Evolutionary conservation across 495 filamentous ascomycete species (phyloP).

Genomic region (Cairneyella variabilis): DNA sequence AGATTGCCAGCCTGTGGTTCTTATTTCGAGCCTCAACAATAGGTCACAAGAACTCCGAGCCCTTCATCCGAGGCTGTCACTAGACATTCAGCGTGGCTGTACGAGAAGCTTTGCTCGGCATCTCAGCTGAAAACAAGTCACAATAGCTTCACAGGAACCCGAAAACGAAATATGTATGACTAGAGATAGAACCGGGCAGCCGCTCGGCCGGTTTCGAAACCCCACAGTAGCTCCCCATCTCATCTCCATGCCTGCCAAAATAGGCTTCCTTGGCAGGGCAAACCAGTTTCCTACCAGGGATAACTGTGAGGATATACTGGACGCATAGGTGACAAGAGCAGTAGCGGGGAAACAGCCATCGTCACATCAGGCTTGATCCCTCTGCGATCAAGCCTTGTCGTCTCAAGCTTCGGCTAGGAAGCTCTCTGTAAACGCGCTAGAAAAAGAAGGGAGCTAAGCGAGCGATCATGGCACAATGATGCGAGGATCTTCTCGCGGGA

Average conservation of each 20-base stretch:
- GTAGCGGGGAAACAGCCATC: background rate
- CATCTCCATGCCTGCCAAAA: background rate
- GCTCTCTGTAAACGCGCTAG: background rate
- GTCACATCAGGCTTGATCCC: background rate
- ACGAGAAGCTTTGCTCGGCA: too few relatives aligned
- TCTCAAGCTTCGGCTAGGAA: background rate
- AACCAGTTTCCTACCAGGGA: too few relatives aligned
- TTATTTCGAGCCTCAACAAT: too few relatives aligned
- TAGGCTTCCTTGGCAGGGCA: too few relatives aligned
- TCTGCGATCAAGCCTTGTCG: background rate
- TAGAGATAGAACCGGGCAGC: background rate
- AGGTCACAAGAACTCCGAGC: too few relatives aligned
- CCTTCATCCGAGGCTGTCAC: too few relatives aligned
- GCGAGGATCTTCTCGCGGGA: background rate
- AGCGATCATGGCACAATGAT: too few relatives aligned
- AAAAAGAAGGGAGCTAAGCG: background rate
- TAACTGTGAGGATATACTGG: background rate
- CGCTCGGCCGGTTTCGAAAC: background rate
- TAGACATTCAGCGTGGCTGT: too few relatives aligned
- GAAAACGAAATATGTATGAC: too few relatives aligned
- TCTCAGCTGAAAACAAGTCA: too few relatives aligned
- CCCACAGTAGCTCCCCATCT: background rate
- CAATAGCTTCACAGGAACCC: too few relatives aligned
- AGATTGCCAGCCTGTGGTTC: too few relatives aligned
- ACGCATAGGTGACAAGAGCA: background rate